These are phyloP conservation scores for Erucastrum elatum DNA, from an alignment of 345 rosid species.

Conservation along the genomic window DNA sequence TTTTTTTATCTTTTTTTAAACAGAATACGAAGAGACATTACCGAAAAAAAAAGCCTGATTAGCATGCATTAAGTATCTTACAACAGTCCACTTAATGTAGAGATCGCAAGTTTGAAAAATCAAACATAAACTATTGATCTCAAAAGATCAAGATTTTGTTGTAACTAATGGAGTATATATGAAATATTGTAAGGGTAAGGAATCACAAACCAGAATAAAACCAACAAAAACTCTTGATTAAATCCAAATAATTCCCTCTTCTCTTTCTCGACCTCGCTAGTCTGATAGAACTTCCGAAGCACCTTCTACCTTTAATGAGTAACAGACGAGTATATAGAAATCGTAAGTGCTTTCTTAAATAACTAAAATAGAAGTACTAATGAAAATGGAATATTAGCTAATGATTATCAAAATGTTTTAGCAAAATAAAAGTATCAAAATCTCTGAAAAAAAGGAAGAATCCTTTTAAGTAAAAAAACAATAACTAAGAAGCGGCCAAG, in stretches of 20 bases:
- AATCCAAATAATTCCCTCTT: background rate
- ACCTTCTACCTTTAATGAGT: background rate
- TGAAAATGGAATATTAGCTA: slow-evolving; percentile 2
- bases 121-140: background rate
- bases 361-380: background rate
- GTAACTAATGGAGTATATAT: background rate
- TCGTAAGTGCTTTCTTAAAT: background rate
- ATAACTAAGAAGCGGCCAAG: slow-evolving; percentile 1
- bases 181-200: background rate
- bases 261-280: background rate
- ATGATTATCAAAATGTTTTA: background rate
- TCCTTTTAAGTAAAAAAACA: background rate
- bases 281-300: background rate
- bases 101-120: background rate
- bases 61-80: background rate
- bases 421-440: background rate
- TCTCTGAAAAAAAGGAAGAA: background rate
- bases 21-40: slow-evolving; percentile 5
- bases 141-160: background rate
- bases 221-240: background rate
- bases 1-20: too few species aligned
- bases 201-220: background rate
- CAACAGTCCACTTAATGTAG: background rate
- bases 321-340: background rate
- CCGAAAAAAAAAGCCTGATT: background rate